A percentile compares a stretch with the other conserved stretches of the same genome.
These are phyloP conservation scores for Coffea humblotiana DNA, from an alignment of 305 asterid species.

Conservation along the genomic window DNA sequence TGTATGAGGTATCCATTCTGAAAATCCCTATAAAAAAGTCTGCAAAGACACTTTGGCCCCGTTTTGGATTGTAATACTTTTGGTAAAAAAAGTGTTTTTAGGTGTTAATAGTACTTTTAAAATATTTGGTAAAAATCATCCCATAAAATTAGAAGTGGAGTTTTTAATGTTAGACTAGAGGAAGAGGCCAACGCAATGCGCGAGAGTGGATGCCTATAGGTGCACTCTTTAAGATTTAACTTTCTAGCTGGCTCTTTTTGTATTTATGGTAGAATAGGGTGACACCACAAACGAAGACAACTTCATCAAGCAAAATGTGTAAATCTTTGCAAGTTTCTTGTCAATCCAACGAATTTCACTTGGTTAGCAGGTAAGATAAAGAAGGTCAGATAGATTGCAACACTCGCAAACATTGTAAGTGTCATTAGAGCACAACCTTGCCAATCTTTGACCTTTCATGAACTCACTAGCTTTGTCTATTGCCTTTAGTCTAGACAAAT, in stretches of 20 bases:
- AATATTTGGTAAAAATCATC: no score
- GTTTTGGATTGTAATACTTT: no score
- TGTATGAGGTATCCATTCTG: no score
- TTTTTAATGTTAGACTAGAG: no score
- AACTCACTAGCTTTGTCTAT: slow-evolving; percentile 39
- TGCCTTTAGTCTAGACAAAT: slow-evolving; percentile 41
- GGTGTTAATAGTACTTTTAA: no score
- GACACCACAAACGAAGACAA: slow-evolving; percentile 8
- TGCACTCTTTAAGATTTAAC: no score
- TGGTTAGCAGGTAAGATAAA: not conserved
- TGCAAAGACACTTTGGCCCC: no score
- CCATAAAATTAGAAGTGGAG: no score
- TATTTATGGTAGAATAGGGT: slow-evolving; percentile 12
- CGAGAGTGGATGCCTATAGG: no score
- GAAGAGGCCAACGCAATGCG: no score
- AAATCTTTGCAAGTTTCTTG: not conserved
- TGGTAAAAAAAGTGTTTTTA: no score
- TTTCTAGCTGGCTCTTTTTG: not conserved
- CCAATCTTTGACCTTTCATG: slow-evolving; percentile 42
- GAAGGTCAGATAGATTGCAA: not conserved
- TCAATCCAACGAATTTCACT: not conserved
- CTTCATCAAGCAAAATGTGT: slow-evolving; percentile 4
- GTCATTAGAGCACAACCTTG: slow-evolving; percentile 12
- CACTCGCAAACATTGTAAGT: not conserved
- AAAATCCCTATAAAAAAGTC: no score